These are phyloP conservation scores for Cercospora sp. DNA, from an alignment of 2,329 filamentous ascomycete species.

Conservation along the genomic window DNA sequence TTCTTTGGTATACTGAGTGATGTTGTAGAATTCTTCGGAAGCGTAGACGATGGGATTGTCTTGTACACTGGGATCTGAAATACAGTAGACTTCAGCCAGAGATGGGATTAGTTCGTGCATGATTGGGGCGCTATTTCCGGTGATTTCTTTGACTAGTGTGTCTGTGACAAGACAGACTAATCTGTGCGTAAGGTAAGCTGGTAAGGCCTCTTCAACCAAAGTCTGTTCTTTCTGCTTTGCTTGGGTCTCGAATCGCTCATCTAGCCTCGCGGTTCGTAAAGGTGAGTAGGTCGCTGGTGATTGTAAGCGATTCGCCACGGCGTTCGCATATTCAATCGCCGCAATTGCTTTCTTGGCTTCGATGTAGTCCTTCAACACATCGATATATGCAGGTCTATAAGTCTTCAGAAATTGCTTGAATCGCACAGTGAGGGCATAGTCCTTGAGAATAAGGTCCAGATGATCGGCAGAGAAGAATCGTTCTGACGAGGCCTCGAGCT, in stretches of 20 bases:
- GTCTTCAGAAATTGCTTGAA: slow-evolving; percentile 45
- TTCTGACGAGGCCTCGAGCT: slow-evolving; percentile 42
- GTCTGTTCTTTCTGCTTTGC: slow-evolving; percentile 38
- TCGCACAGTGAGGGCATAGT: slow-evolving; percentile 39
- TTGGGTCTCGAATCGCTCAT: slow-evolving; percentile 42
- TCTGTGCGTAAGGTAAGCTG: slow-evolving; percentile 46
- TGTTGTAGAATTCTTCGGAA: slow-evolving; percentile 49
- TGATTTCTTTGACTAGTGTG: slow-evolving; percentile 48
- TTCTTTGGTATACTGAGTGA: slow-evolving; percentile 46
- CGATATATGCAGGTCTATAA: slow-evolving; percentile 42
- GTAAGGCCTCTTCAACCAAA: slow-evolving; percentile 46
- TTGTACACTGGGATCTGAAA: slow-evolving; percentile 46
- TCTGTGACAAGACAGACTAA: slow-evolving; percentile 46
- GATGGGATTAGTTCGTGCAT: slow-evolving; percentile 46
- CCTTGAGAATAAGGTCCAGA: slow-evolving; percentile 45
- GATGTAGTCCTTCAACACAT: slow-evolving; percentile 42
- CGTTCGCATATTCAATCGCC: slow-evolving; percentile 49
- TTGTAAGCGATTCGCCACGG: slow-evolving; percentile 42
- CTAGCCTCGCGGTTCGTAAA: slow-evolving; percentile 40
- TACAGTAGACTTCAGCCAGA: slow-evolving; percentile 49
- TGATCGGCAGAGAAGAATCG: slow-evolving; percentile 48
- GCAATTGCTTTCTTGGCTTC: slow-evolving; percentile 46
- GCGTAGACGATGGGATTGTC: slow-evolving; percentile 52
- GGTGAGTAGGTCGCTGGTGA: slow-evolving; percentile 30
- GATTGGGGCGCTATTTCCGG: slow-evolving; percentile 44